These are phyloP conservation scores for Colletotrichum shisoi DNA, from an alignment of 2,329 filamentous ascomycete species.

Conservation along the genomic window DNA sequence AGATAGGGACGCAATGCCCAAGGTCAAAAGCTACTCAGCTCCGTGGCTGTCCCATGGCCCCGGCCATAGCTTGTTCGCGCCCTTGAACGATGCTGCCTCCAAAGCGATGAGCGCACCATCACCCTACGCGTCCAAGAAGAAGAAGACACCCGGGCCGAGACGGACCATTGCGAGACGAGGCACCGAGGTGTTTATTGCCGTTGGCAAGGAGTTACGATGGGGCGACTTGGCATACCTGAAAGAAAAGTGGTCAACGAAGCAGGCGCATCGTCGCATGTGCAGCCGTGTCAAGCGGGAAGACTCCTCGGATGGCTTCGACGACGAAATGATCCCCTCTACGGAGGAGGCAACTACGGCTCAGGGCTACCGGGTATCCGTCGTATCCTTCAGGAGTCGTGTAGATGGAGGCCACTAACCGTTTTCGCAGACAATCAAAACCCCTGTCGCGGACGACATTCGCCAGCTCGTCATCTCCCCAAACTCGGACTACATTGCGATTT, in stretches of 20 bases:
- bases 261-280: slow-evolving; percentile 46
- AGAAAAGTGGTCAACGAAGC: slow-evolving; percentile 56
- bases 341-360: slow-evolving; percentile 47
- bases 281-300: slow-evolving; percentile 60
- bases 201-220: slow-evolving; percentile 91
- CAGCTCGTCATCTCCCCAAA: slow-evolving; percentile 87
- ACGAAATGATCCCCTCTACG: slow-evolving; percentile 44
- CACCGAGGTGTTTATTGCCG: slow-evolving; percentile 87
- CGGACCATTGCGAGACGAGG: slow-evolving; percentile 80
- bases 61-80: slow-evolving; percentile 79
- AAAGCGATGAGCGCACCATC: slow-evolving; percentile 44
- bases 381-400: neutral
- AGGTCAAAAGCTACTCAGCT: slow-evolving; percentile 84
- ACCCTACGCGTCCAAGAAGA: slow-evolving; percentile 55
- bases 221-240: slow-evolving; percentile 83
- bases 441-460: slow-evolving; percentile 81
- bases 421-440: slow-evolving; percentile 74
- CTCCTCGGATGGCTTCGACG: slow-evolving; percentile 50
- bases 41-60: slow-evolving; percentile 83
- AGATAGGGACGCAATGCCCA: slow-evolving; percentile 70
- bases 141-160: slow-evolving; percentile 58
- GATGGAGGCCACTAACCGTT: slow-evolving; percentile 15
- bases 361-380: slow-evolving; percentile 58
- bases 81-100: slow-evolving; percentile 50
- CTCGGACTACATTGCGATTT: slow-evolving; percentile 80